phyloP scores from a whole-genome alignment of 1,139 yeast species.

The Zhuliangozyma blackwelliae region DNA sequence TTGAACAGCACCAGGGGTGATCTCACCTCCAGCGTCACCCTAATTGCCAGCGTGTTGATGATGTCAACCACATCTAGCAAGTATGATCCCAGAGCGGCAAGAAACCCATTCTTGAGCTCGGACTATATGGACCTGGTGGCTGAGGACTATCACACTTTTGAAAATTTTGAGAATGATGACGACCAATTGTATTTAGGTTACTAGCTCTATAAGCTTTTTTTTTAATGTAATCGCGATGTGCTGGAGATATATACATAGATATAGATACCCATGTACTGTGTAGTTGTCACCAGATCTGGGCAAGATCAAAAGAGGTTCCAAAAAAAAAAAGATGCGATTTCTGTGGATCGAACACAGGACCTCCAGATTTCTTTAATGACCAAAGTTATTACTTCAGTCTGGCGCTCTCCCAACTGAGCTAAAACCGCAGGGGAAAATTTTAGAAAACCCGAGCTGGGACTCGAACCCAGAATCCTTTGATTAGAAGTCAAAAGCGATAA shows the following conservation, averaged over 20 bases:
- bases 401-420: constrained; percentile 92
- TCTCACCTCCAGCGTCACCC: constrained; percentile 10
- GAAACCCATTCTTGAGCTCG: too few relatives aligned
- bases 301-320: too few relatives aligned
- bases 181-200: constrained; percentile 5
- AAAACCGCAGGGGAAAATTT: constrained; percentile 43
- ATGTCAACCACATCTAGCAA: constrained; percentile 2
- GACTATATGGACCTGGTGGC: constrained; percentile 9
- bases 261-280: too few relatives aligned
- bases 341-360: constrained; percentile 58
- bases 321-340: constrained; percentile 27
- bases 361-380: constrained; percentile 33
- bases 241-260: too few relatives aligned
- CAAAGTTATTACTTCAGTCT: constrained; percentile 57
- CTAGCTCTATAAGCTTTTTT: not conserved
- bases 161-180: constrained; percentile 4
- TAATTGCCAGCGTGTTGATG: constrained; percentile 26
- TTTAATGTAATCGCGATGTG: too few relatives aligned
- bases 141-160: constrained; percentile 18
- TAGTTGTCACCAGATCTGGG: too few relatives aligned
- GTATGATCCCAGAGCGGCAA: too few relatives aligned
- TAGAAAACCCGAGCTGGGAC: constrained; percentile 14
- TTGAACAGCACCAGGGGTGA: constrained; percentile 6
- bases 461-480: constrained; percentile 16
- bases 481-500: constrained; percentile 16